These are phyloP conservation scores for Kalmusia sp. DNA, from an alignment of 2,329 filamentous ascomycete species.

Conservation along the genomic window DNA sequence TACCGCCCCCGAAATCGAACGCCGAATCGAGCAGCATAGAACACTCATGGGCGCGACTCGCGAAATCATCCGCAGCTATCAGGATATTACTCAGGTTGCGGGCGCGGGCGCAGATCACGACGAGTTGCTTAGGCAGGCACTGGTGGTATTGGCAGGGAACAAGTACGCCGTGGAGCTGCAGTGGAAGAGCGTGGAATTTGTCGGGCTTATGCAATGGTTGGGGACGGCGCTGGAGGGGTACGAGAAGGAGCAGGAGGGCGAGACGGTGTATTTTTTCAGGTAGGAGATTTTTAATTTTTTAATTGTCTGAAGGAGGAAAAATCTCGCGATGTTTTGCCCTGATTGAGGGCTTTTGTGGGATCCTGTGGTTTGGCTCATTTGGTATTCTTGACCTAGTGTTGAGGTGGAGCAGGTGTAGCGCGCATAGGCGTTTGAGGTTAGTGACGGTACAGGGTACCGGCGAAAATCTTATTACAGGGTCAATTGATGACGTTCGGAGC, in stretches of 20 bases:
- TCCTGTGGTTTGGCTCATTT: too few relatives aligned
- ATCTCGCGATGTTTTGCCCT: not conserved
- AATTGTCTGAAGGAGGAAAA: not conserved
- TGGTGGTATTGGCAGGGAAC: conserved; percentile 40
- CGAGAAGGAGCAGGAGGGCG: conserved; percentile 36
- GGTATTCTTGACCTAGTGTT: not conserved
- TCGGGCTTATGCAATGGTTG: conserved; percentile 36
- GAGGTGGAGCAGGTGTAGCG: conserved; percentile 17
- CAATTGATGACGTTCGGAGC: conserved; percentile 4
- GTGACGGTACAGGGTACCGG: not conserved
- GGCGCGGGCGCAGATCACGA: conserved; percentile 33
- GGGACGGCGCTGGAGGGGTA: conserved; percentile 35
- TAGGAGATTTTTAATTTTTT: too few relatives aligned
- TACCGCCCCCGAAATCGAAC: conserved; percentile 35
- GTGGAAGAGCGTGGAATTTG: conserved; percentile 41
- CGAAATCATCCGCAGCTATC: conserved; percentile 39
- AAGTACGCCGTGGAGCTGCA: conserved; percentile 40
- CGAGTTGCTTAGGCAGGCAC: conserved; percentile 41
- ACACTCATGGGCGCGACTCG: conserved; percentile 42
- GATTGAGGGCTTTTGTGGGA: too few relatives aligned
- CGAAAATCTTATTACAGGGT: conserved; percentile 10
- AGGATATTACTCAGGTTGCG: conserved; percentile 36
- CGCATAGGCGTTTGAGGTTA: conserved; percentile 13
- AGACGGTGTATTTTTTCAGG: conserved; percentile 35
- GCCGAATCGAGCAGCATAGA: conserved; percentile 41